Base-by-base conservation (phyloP, 192 early-diverging fungal genomes). In the Coemansia erecta region DNA sequence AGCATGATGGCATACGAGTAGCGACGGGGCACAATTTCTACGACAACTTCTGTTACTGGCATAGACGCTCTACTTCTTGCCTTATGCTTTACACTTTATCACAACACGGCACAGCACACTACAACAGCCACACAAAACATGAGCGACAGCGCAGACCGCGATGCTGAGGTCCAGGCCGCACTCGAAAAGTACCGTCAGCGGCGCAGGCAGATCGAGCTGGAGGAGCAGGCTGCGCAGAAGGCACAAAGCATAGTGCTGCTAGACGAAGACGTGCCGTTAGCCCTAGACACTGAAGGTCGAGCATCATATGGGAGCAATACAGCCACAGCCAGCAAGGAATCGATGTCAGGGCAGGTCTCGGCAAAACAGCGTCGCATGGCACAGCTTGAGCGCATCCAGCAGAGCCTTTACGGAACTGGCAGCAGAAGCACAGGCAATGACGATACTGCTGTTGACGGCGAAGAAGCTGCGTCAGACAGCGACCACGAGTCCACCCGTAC, bases 101-200 rank as follows among this genome's bases (percentile, higher is more conserved):
- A n/a, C n/a, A n/a, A n/a, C n/a, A n/a, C n/a, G n/a, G n/a, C n/a
- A n/a, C n/a, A n/a, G n/a, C n/a, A 31, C 2, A 31, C 2, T 31
- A 31, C 28, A 7, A 31, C 28, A 5, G 28, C 28, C 7, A 7
- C 28, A 31, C 28, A 31, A 31, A 31, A 31, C 7, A 46, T 46
- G 44, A 17, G 44, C 17, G 44, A 21, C 8, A 8, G 17, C 1
- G n/a, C 44, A 21, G 44, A 15, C n/a, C 10, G 21, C n/a, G 44
- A 46, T 31, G 28, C 28, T 7, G 28, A 31, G 28, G 17, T 46
- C 17, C 44, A 46, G 18, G 44, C 44, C 1, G 17, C 58, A 11
- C 58, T 70, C 19, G 73, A 76, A 46, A 68, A 69, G 48, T 76
- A 70, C 66, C 62, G 73, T 22, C 63, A 60, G 49, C 73, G 73